phyloP scores from a whole-genome alignment of 2,329 filamentous ascomycete species.

The Xenosphaeropsis pyriputrescens region DNA sequence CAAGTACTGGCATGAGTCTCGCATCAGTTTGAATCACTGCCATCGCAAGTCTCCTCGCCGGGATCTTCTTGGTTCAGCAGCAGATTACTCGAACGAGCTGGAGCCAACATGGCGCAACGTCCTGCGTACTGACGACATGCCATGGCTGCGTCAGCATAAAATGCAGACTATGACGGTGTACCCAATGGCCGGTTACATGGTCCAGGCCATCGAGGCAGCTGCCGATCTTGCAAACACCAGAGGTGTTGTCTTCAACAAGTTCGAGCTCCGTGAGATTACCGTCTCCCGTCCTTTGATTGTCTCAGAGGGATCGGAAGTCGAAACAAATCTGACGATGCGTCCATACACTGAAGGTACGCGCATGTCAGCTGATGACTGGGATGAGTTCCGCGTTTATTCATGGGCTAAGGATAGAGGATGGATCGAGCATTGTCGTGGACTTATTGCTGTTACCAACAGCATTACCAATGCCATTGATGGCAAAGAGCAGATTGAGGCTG shows the following conservation, averaged over 20 bases:
- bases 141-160: constrained; percentile 28
- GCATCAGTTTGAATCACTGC: constrained; percentile 2
- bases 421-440: constrained; percentile 40
- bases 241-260: constrained; percentile 22
- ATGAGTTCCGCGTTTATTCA: constrained; percentile 40
- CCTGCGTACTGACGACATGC: constrained; percentile 17
- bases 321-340: constrained; percentile 30
- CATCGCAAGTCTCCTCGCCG: constrained; percentile 26
- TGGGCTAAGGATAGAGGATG: constrained; percentile 35
- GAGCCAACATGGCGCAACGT: constrained; percentile 20
- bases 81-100: constrained; percentile 12
- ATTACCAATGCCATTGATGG: constrained; percentile 21
- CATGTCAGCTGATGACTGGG: constrained; percentile 29
- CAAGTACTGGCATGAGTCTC: constrained; percentile 6
- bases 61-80: constrained; percentile 30
- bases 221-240: constrained; percentile 12
- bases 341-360: constrained; percentile 25
- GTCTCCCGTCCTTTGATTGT: constrained; percentile 29
- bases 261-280: constrained; percentile 30
- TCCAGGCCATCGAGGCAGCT: constrained; percentile 20
- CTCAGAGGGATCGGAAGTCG: constrained; percentile 26
- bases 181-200: constrained; percentile 19
- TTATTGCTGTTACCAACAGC: constrained; percentile 23
- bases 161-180: constrained; percentile 16
- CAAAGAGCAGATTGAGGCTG: constrained; percentile 5